Evolutionary conservation across 2,329 filamentous ascomycete genomes (phyloP).

Genomic region (Lasiodiplodia theobromae): DNA sequence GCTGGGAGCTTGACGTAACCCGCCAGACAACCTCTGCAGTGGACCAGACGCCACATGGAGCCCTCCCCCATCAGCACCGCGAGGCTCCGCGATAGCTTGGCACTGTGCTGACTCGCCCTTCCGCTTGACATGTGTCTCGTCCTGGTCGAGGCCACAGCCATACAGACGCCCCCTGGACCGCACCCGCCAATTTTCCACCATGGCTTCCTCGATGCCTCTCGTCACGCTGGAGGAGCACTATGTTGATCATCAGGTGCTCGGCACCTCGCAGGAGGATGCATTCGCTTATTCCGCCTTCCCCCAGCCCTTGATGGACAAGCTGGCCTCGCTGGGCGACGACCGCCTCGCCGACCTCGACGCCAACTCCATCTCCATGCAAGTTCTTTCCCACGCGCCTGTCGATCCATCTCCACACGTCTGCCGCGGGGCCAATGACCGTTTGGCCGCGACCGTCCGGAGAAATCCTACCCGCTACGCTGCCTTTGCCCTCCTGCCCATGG

Average conservation of each 20-base stretch:
- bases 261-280: conserved; percentile 23
- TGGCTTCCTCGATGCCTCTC: conserved; percentile 25
- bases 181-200: conserved; percentile 4
- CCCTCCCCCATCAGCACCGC: conserved; percentile 16
- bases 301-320: conserved; percentile 22
- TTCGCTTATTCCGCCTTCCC: conserved; percentile 18
- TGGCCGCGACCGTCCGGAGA: conserved; percentile 21
- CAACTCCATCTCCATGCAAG: conserved; percentile 28
- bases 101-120: conserved; percentile 20
- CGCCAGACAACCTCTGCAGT: conserved; percentile 24
- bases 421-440: conserved; percentile 26
- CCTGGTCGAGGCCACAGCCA: conserved; percentile 1
- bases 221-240: conserved; percentile 29
- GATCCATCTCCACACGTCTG: conserved; percentile 26
- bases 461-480: conserved; percentile 49
- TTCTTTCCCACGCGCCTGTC: conserved; percentile 28
- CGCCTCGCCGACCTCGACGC: conserved; percentile 25
- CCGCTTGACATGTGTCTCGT: conserved; percentile 11
- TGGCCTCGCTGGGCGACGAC: conserved; percentile 28
- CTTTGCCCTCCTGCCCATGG: conserved; percentile 50
- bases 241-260: conserved; percentile 20
- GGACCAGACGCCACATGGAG: conserved; percentile 21
- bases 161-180: conserved; percentile 19
- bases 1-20: conserved; percentile 21
- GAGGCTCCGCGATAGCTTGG: conserved; percentile 24